Evolutionary conservation across 306 rosid genomes (phyloP), one percentile per base, ranked within the genome.

Genomic region (Casuarina glauca): DNA sequence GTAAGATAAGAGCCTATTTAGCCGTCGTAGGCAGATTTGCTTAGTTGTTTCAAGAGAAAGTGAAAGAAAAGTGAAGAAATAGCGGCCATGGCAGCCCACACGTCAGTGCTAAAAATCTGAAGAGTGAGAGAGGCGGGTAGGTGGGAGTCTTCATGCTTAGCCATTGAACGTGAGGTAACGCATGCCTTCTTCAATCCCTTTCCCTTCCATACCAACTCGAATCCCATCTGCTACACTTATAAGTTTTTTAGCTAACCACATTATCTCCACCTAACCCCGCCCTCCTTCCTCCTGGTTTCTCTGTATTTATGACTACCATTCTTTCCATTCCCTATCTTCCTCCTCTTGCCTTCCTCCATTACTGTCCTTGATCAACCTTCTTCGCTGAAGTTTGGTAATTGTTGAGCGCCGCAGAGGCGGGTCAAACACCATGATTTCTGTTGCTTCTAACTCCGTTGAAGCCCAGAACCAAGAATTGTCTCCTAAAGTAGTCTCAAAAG

Each of bases 361-460:
- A 38, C 32, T 0, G 32, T 26, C 1, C 32, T 26, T 26, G 32
- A 26, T 26, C 32, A 26, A 26, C 32, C 32, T 26, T 26, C 32
- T 26, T 26, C 32, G 32, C 32, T 26, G 32, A 26, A 26, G 32
- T 26, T 26, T 26, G 32, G 32, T 26, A 26, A 1, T 26, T 26
- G 32, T 26, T 26, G 32, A 26, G 32, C 32, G 32, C 32, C 32
- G 32, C 32, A 26, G 32, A 26, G 32, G 32, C 32, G 32, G 32
- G 32, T 26, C 35, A 12, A 44, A 17, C 48, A 66, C 82, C 53
- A 91, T 91, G 97, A 45, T 85, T 4, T 73, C 90, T 26, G 54
- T 88, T 0, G 89, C 90, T 35, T 80, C 91, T 7, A 79, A 16
- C 54, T 79, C 91, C 2, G 5, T 83, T 32, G 90, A 89, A 16